These are phyloP conservation scores for Rhodamnia argentea DNA, from an alignment of 345 rosid species.

Conservation along the genomic window DNA sequence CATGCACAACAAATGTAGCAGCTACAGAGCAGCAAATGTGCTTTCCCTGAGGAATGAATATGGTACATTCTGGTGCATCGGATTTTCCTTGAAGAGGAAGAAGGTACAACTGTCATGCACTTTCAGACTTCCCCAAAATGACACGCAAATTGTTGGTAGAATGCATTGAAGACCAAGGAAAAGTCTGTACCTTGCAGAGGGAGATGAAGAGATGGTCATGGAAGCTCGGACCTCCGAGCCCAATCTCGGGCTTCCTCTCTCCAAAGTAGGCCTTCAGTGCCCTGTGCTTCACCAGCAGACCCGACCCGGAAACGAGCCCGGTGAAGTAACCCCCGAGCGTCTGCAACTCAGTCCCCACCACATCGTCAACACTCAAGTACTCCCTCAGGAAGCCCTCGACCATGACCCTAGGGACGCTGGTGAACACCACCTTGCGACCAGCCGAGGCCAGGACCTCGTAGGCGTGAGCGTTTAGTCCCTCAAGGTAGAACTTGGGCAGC, in stretches of 20 bases:
- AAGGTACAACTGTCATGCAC: background rate
- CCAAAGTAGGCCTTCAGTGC: slow-evolving; percentile 51
- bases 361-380: slow-evolving; percentile 46
- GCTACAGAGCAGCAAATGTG: background rate
- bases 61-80: background rate
- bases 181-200: slow-evolving; percentile 49
- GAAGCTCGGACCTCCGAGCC: slow-evolving; percentile 50
- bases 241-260: slow-evolving; percentile 43
- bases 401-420: slow-evolving; percentile 74
- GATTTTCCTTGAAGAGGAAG: background rate
- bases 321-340: slow-evolving; percentile 35
- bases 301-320: slow-evolving; percentile 57
- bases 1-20: background rate
- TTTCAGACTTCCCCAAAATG: background rate
- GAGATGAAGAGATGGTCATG: slow-evolving; percentile 59
- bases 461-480: slow-evolving; percentile 54
- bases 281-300: slow-evolving; percentile 49
- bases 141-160: background rate
- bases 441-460: slow-evolving; percentile 35
- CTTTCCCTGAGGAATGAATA: background rate
- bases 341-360: slow-evolving; percentile 68
- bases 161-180: background rate
- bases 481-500: slow-evolving; percentile 86
- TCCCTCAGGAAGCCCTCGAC: slow-evolving; percentile 69
- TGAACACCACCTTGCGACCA: slow-evolving; percentile 39